Conservation (phyloP, 257 asterid genomes). For the Cruciata laevipes region DNA sequence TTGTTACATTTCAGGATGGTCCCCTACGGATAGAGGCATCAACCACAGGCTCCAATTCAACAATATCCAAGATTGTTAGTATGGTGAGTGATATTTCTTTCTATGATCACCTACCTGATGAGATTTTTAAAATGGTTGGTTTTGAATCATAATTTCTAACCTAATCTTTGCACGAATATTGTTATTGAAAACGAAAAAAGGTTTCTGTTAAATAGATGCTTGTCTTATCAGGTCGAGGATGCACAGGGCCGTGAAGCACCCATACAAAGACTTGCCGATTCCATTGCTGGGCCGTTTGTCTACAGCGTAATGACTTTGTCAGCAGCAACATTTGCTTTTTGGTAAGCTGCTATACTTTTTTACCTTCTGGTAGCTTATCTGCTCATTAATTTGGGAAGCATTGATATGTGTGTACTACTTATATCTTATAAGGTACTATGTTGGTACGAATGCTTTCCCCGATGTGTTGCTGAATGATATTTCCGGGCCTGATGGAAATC, state of each 20-base stretch:
- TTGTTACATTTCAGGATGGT: slow-evolving; percentile 65
- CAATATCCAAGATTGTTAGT: slow-evolving; percentile 86
- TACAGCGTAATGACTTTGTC: slow-evolving; percentile 87
- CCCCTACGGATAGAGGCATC: slow-evolving; percentile 84
- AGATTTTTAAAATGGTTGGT: not conserved
- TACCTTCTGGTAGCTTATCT: slow-evolving; percentile 4
- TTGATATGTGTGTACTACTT: slow-evolving; percentile 10
- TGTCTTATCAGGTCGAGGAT: slow-evolving; percentile 73
- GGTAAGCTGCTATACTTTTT: slow-evolving; percentile 45
- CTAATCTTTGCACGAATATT: not conserved
- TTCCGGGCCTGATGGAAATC: slow-evolving; percentile 96
- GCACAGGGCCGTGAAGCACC: slow-evolving; percentile 99
- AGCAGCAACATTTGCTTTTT: slow-evolving; percentile 89
- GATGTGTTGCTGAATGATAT: slow-evolving; percentile 91
- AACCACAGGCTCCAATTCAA: slow-evolving; percentile 90
- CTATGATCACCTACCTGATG: not conserved
- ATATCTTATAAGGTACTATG: slow-evolving; percentile 51
- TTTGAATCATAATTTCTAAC: not conserved
- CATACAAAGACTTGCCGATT: slow-evolving; percentile 95
- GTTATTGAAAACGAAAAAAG: too few species aligned
- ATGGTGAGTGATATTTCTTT: slow-evolving; percentile 41
- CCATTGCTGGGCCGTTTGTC: slow-evolving; percentile 97
- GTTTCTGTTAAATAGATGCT: not conserved
- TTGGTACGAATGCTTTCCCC: slow-evolving; percentile 72
- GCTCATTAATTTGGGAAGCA: not conserved